Evolutionary conservation across 1,139 yeast genomes (phyloP).

Genomic region (Debaryomyces nepalensis): DNA sequence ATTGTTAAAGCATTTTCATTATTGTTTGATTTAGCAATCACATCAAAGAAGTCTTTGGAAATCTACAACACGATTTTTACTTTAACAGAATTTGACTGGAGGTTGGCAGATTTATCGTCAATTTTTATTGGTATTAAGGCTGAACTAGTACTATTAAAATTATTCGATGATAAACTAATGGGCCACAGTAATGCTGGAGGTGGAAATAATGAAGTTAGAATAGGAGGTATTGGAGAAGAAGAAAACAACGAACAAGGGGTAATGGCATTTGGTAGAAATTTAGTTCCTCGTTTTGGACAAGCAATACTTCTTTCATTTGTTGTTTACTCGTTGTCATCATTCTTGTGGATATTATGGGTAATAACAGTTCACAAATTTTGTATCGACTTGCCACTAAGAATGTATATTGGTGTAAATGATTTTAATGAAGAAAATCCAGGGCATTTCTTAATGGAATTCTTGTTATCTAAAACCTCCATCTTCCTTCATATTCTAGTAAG

Average conservation of each 20-base stretch:
- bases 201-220: constrained; percentile 17
- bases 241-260: constrained; percentile 9
- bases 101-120: constrained; percentile 29
- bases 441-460: constrained; percentile 14
- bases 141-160: constrained; percentile 22
- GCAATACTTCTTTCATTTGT: constrained; percentile 4
- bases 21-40: constrained; percentile 7
- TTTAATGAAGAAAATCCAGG: constrained; percentile 11
- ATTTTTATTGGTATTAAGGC: constrained; percentile 28
- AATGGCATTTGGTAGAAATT: constrained; percentile 12
- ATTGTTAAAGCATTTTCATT: constrained; percentile 23
- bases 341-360: constrained; percentile 29
- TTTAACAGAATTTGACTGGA: constrained; percentile 24
- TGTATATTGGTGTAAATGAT: constrained; percentile 10
- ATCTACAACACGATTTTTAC: constrained; percentile 4
- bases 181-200: constrained; percentile 13
- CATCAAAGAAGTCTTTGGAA: constrained; percentile 4
- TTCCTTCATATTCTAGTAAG: constrained; percentile 28
- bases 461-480: constrained; percentile 21
- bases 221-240: constrained; percentile 10
- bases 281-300: constrained; percentile 11
- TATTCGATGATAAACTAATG: constrained; percentile 18
- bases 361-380: constrained; percentile 28
- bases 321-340: constrained; percentile 11
- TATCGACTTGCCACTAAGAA: constrained; percentile 30